Conservation (phyloP, 495 filamentous ascomycete genomes). For the Annulohypoxylon nitens region DNA sequence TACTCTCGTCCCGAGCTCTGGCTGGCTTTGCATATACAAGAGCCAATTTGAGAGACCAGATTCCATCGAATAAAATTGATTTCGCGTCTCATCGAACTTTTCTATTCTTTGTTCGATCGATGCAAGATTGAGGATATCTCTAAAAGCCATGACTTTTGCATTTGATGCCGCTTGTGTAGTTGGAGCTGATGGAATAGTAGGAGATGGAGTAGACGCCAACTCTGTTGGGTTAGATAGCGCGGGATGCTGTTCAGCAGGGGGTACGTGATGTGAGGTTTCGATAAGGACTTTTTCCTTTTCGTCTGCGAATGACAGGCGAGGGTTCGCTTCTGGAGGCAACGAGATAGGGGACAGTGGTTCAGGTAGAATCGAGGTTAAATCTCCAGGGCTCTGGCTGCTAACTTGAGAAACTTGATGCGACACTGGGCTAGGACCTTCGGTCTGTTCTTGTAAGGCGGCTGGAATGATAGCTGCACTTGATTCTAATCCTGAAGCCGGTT, state of each 20-base stretch:
- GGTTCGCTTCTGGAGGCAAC: conserved; percentile 33
- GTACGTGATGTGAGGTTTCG: conserved; percentile 49
- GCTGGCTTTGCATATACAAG: conserved; percentile 56
- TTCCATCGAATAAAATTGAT: conserved; percentile 76
- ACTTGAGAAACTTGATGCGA: conserved; percentile 56
- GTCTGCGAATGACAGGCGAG: conserved; percentile 56
- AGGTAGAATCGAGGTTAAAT: conserved; percentile 33
- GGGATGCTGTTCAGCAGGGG: conserved; percentile 58
- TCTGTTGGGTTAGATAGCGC: conserved; percentile 43
- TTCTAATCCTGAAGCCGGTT: conserved; percentile 3
- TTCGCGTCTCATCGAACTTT: conserved; percentile 75
- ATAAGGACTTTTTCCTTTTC: conserved; percentile 62
- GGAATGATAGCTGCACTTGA: conserved; percentile 7
- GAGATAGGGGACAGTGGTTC: conserved; percentile 56
- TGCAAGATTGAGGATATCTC: conserved; percentile 77
- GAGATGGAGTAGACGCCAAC: background rate
- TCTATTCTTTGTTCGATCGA: conserved; percentile 72
- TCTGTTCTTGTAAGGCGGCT: conserved; percentile 24
- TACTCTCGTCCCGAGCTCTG: conserved; percentile 50
- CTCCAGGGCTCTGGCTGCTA: conserved; percentile 50
- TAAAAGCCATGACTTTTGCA: conserved; percentile 69
- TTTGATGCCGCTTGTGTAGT: conserved; percentile 46
- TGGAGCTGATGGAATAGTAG: conserved; percentile 35
- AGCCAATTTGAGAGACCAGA: conserved; percentile 85
- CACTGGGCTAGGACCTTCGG: conserved; percentile 34